Conservation (phyloP, 495 filamentous ascomycete species). For the Tuber brumale region DNA sequence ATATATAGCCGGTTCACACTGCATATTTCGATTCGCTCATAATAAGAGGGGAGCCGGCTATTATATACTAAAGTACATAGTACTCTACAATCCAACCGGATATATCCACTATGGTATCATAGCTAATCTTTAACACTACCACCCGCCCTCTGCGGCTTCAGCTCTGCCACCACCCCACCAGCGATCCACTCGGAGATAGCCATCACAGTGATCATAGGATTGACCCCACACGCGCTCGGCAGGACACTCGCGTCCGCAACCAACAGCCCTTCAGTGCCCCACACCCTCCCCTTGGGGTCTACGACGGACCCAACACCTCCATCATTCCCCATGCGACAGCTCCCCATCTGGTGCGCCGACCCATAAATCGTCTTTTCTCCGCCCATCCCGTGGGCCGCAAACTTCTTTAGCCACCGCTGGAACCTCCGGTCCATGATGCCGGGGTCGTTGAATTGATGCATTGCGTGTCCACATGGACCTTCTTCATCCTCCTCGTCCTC, state of each 20-base stretch:
- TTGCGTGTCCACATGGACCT: not conserved
- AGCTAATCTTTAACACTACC: not conserved
- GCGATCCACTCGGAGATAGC: slow-evolving; percentile 65
- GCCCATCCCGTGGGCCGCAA: slow-evolving; percentile 16
- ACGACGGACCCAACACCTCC: slow-evolving; percentile 57
- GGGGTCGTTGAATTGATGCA: slow-evolving; percentile 36
- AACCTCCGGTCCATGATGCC: slow-evolving; percentile 58
- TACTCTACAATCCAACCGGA: not conserved
- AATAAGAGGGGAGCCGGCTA: too few species aligned
- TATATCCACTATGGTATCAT: not conserved
- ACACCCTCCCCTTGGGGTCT: slow-evolving; percentile 65
- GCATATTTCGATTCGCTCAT: too few species aligned
- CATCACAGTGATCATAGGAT: slow-evolving; percentile 92
- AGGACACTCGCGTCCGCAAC: slow-evolving; percentile 85
- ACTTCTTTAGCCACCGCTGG: slow-evolving; percentile 22
- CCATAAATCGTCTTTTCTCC: slow-evolving; percentile 12
- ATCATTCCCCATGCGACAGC: slow-evolving; percentile 65
- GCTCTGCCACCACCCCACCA: slow-evolving; percentile 48
- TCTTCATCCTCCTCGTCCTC: slow-evolving; percentile 29
- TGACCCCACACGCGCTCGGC: slow-evolving; percentile 82
- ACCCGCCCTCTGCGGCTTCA: slow-evolving; percentile 4
- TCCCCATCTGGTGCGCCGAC: slow-evolving; percentile 88
- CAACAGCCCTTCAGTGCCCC: slow-evolving; percentile 66
- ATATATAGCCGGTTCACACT: too few species aligned
- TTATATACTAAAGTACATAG: not conserved